These are phyloP conservation scores for Ascochyta koolunga DNA, from an alignment of 2,329 filamentous ascomycete species.

Conservation along the genomic window DNA sequence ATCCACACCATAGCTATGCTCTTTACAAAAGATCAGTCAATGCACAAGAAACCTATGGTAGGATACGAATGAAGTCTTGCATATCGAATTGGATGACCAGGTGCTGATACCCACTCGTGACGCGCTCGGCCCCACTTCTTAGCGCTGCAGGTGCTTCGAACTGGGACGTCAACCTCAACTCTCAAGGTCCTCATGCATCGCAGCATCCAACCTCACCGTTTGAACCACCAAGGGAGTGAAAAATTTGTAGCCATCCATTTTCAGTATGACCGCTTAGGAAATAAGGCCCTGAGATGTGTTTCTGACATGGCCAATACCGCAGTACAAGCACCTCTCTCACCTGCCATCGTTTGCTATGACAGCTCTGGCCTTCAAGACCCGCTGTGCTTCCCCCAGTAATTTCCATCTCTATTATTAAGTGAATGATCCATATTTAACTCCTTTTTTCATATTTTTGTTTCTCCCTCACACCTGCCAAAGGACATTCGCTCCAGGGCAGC, in stretches of 20 bases:
- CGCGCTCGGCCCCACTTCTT: not conserved
- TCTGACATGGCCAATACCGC: not conserved
- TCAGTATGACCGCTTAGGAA: not conserved
- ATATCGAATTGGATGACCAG: too few relatives aligned
- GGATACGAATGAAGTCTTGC: too few relatives aligned
- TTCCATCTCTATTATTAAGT: not conserved
- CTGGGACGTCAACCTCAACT: constrained; percentile 1
- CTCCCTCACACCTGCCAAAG: too few relatives aligned
- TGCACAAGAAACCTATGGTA: too few relatives aligned
- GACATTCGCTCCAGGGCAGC: too few relatives aligned
- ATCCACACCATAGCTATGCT: too few relatives aligned
- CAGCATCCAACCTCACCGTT: too few relatives aligned
- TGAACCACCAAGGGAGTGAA: not conserved
- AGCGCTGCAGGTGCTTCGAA: not conserved
- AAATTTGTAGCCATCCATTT: not conserved
- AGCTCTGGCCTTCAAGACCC: too few relatives aligned
- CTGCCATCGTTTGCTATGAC: not conserved
- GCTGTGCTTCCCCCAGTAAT: not conserved
- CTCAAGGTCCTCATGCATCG: not conserved
- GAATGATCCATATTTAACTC: not conserved
- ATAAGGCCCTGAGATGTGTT: not conserved
- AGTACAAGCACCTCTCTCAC: not conserved
- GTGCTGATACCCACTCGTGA: not conserved
- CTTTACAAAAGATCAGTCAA: too few relatives aligned
- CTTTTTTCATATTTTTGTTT: too few relatives aligned